Evolutionary conservation across 768 basidiomycete genomes (phyloP).

Genomic region (Rossbeevera mucosa): DNA sequence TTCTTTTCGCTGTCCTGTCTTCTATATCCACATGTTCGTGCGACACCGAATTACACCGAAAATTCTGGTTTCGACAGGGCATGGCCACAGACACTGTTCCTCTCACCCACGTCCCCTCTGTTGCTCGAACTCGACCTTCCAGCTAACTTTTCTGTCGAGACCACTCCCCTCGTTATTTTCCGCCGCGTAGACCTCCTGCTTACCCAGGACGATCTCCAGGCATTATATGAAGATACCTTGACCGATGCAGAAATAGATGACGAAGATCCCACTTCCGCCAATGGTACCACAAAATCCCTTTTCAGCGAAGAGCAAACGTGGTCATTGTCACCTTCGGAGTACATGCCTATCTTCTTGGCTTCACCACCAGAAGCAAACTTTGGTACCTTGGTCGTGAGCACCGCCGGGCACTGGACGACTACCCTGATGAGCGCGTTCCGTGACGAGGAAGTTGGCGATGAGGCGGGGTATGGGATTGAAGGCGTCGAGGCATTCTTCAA

Average conservation of each 20-base stretch:
- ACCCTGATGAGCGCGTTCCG: constrained; percentile 44
- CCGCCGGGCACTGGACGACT: constrained; percentile 68
- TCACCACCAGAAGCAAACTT: constrained; percentile 48
- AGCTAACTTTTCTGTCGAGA: constrained; percentile 46
- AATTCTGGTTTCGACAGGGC: constrained; percentile 55
- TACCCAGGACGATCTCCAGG: constrained; percentile 42
- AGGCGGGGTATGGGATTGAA: constrained; percentile 46
- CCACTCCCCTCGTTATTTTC: constrained; percentile 62
- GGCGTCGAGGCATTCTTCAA: constrained; percentile 55
- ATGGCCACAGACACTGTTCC: constrained; percentile 62
- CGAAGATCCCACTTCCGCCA: constrained; percentile 10
- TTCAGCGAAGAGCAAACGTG: constrained; percentile 56
- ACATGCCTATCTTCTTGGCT: constrained; percentile 46
- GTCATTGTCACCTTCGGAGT: constrained; percentile 49
- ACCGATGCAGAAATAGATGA: constrained; percentile 15
- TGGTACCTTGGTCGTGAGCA: constrained; percentile 58
- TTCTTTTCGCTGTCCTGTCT: constrained; percentile 70
- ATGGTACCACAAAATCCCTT: constrained; percentile 33
- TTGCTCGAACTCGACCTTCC: constrained; percentile 40
- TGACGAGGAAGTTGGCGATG: constrained; percentile 27
- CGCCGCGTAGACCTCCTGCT: constrained; percentile 60
- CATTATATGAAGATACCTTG: constrained; percentile 36
- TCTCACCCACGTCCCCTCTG: constrained; percentile 46
- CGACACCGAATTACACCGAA: constrained; percentile 56
- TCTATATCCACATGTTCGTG: constrained; percentile 62